Evolutionary conservation across 1,139 yeast species (phyloP).

Genomic region (Pichia sp.): DNA sequence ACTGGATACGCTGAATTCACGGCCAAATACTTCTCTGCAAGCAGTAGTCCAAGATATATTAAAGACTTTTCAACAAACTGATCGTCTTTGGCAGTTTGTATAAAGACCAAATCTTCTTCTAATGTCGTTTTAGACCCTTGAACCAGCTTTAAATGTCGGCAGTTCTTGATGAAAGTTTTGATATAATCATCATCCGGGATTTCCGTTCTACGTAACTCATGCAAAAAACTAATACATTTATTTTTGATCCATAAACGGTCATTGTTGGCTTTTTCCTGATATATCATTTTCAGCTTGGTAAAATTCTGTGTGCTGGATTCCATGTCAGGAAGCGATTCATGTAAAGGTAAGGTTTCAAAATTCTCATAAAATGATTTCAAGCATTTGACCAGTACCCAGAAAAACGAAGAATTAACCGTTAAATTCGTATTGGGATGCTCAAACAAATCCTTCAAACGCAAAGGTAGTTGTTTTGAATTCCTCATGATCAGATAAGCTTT

Average conservation of each 20-base stretch:
- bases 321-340: slow-evolving; percentile 86
- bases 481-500: slow-evolving; percentile 45
- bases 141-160: slow-evolving; percentile 31
- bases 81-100: background rate
- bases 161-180: slow-evolving; percentile 51
- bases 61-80: background rate
- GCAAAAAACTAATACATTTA: slow-evolving; percentile 21
- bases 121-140: slow-evolving; percentile 16
- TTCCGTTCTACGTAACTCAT: slow-evolving; percentile 22
- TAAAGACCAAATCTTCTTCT: slow-evolving; percentile 1
- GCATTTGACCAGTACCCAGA: slow-evolving; percentile 59
- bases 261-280: slow-evolving; percentile 42
- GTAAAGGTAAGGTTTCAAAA: slow-evolving; percentile 48
- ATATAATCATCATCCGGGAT: slow-evolving; percentile 20
- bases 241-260: slow-evolving; percentile 40
- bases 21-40: slow-evolving; percentile 14
- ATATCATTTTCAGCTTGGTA: slow-evolving; percentile 48
- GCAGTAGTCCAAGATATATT: slow-evolving; percentile 22
- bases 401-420: slow-evolving; percentile 21
- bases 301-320: slow-evolving; percentile 65
- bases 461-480: slow-evolving; percentile 23
- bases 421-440: slow-evolving; percentile 12
- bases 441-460: slow-evolving; percentile 27
- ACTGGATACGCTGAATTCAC: background rate
- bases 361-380: slow-evolving; percentile 40